Base-by-base conservation (phyloP, 31 red algal species). In the Bonnemaisonia californica region DNA sequence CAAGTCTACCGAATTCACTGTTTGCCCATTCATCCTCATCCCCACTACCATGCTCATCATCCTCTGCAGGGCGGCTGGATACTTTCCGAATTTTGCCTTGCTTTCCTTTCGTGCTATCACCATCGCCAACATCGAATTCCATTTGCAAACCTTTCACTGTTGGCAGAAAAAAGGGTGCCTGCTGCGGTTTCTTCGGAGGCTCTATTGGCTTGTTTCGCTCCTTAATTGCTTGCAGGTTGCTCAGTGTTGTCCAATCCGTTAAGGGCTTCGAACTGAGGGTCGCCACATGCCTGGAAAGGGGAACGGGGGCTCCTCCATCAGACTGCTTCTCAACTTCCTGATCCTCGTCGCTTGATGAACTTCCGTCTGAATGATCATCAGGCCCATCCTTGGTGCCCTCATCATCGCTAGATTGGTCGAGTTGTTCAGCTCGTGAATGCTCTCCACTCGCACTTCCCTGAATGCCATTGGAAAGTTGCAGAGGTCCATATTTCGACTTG, bases 121-220 rank as follows among this genome's bases (percentile, higher is more conserved):
- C 57, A 21, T 62, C 86, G 0, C 30, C 64, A 54, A 88, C 65
- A 34, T 94, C 78, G 75, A 91, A 89, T 41, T 89, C 65, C 39
- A 90, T 54, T 1, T 74, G 37, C 40, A 88, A 18, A 40, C 81
- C 88, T 57, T 82, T 80, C 32, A 74, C 61, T 8, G 87, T 91
- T 34, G 93, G 88, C 12, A 96, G 66, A 35, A 96, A 96, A 61
- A 96, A 96, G 2, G 93, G 93, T 4, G 87, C 88, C 19, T 64
- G 38, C 35, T 78, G 63, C 3, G 74, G 72, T 56, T 96, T 96
- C 30, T 88, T 91, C 24, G 84, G 59, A 24, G 77, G 69, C 58
- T 88, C 88, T 9, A 62, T 47, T 7, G 88, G 88, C 59, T 88
- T 89, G 82, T 98, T 98, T 24, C 90, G 72, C 45, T 90, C 81